phyloP scores from a whole-genome alignment of 768 basidiomycete species.

The Amanita fuliginea region DNA sequence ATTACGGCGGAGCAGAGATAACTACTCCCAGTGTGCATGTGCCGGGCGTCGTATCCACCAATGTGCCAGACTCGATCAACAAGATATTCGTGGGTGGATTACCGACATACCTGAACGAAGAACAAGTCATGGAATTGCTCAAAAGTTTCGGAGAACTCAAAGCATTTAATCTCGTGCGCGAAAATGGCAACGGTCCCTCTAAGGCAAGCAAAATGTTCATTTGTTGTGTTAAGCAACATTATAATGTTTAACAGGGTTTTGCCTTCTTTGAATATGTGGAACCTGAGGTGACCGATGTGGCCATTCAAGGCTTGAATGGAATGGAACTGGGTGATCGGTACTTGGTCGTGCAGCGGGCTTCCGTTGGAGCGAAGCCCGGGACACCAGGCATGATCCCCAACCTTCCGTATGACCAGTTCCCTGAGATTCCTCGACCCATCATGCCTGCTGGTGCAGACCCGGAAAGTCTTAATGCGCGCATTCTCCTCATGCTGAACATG shows the following conservation, averaged over 20 bases:
- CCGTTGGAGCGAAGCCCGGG: constrained; percentile 80
- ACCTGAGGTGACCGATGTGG: constrained; percentile 79
- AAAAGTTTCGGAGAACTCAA: constrained; percentile 97
- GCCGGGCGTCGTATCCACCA: constrained; percentile 92
- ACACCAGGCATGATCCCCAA: constrained; percentile 52
- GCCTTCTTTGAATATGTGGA: constrained; percentile 99
- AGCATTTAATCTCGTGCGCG: constrained; percentile 96
- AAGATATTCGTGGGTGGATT: constrained; percentile 97
- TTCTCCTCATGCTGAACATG: constrained; percentile 98
- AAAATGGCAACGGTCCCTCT: constrained; percentile 78
- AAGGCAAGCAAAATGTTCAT: constrained; percentile 45
- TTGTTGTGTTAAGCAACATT: background rate
- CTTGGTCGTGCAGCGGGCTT: constrained; percentile 94
- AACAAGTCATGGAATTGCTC: constrained; percentile 95
- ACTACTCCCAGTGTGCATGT: constrained; percentile 64
- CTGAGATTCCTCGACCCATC: constrained; percentile 78
- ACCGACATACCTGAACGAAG: constrained; percentile 92
- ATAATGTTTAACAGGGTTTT: constrained; percentile 59
- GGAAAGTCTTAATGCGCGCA: constrained; percentile 53
- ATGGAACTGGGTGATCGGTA: constrained; percentile 97
- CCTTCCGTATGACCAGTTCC: constrained; percentile 71
- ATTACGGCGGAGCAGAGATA: constrained; percentile 79
- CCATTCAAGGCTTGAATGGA: constrained; percentile 90
- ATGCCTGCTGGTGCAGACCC: constrained; percentile 69
- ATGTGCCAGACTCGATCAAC: constrained; percentile 95